Percentiles rank a stretch among this genome's conserved stretches.
phyloP scores from a whole-genome alignment of 305 asterid genomes.

The Solanum hybrid region DNA sequence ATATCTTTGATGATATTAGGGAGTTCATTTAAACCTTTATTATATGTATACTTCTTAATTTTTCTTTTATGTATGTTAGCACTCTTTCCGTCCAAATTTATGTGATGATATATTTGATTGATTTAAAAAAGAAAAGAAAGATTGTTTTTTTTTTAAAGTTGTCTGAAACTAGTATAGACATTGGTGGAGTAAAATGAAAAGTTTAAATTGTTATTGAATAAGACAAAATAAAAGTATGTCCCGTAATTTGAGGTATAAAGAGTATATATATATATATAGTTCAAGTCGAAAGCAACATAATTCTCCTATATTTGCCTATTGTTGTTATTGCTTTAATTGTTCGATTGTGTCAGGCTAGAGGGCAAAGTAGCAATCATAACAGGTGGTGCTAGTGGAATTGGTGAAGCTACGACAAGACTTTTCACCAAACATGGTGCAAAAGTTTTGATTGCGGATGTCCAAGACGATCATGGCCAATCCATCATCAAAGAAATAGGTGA shows the following conservation, averaged over 20 bases:
- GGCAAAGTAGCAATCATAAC: conserved; percentile 42
- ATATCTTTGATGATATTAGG: neutral
- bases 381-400: conserved; percentile 19
- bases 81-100: neutral
- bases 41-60: neutral
- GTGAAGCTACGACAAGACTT: conserved; percentile 17
- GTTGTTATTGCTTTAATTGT: neutral
- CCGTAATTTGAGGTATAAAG: neutral
- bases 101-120: neutral
- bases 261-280: neutral
- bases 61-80: neutral
- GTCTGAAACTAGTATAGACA: neutral
- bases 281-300: neutral
- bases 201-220: neutral
- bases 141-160: neutral
- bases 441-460: conserved; percentile 19
- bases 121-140: neutral
- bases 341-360: conserved; percentile 14
- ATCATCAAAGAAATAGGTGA: neutral
- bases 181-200: neutral
- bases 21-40: neutral
- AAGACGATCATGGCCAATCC: neutral
- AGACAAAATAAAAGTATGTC: neutral
- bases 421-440: conserved; percentile 35
- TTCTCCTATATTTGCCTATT: neutral